phyloP scores from a whole-genome alignment of 2,329 filamentous ascomycete species.

The Nigrospora osmanthi region DNA sequence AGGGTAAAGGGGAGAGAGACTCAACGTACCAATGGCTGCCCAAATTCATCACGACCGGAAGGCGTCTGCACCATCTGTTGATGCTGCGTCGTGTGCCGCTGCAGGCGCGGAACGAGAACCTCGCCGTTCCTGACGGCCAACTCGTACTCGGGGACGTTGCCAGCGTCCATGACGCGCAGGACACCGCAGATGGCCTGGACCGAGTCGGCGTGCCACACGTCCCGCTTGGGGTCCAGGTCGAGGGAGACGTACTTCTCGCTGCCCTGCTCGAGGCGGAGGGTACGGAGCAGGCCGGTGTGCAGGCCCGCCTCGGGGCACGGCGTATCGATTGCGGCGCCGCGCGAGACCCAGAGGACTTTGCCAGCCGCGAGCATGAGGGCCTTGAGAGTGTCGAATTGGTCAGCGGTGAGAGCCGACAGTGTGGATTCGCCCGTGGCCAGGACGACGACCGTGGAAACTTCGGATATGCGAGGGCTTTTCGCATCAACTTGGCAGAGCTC shows the following conservation, averaged over 20 bases:
- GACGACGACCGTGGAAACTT: too few species aligned
- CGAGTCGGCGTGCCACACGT: not conserved
- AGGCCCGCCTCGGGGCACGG: not conserved
- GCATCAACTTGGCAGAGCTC: too few species aligned
- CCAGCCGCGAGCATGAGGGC: not conserved
- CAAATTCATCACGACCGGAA: too few species aligned
- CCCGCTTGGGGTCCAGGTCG: not conserved
- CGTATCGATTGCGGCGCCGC: not conserved
- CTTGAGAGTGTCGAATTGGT: not conserved
- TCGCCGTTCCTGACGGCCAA: not conserved
- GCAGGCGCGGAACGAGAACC: slow-evolving; percentile 1
- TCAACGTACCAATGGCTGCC: too few species aligned
- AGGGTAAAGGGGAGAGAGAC: too few species aligned
- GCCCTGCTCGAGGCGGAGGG: slow-evolving; percentile 1
- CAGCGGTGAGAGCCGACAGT: not conserved
- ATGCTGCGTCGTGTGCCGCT: not conserved
- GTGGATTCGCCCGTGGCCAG: not conserved
- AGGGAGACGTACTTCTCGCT: slow-evolving; percentile 1
- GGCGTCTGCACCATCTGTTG: too few species aligned
- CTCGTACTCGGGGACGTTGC: not conserved
- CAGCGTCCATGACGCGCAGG: not conserved
- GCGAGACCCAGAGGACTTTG: slow-evolving; percentile 1
- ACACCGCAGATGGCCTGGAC: not conserved
- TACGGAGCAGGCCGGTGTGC: slow-evolving; percentile 1
- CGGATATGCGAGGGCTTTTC: too few species aligned